Base-by-base conservation (phyloP, 164 flowering plant species). In the Brasenia schreberi region DNA sequence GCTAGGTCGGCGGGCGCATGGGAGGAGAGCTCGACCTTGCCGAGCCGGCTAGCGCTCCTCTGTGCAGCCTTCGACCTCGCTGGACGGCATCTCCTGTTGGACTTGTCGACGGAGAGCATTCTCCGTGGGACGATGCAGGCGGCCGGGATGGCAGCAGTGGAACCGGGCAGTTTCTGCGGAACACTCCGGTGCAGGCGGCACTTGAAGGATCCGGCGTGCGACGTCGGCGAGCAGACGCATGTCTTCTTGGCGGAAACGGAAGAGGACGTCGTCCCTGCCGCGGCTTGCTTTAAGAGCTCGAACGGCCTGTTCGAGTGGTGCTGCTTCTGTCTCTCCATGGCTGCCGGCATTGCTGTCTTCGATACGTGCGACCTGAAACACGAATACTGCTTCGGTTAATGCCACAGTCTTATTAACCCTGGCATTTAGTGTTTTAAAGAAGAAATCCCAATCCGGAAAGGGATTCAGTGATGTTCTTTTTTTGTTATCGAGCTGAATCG, bases 191-290 rank as follows among this genome's bases (percentile, higher is more conserved):
- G 63, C 19, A 18, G 18, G 27, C 19, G 19, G 63, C 63, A 61
- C 9, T 23, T 18, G 33, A 61, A 61, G 63, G 63, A 61, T 12
- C 63, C 23, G 10, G 33, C n/a, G 33, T 61, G 63, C 17, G 63
- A 18, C 63, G 63, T 61, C 9, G 63, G 63, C 19, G 63, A 1
- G 18, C 63, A 61, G 63, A 61, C 18, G 63, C 63, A 61, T 9
- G 63, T n/a, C 18, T 61, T 11, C 63, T 61, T 61, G 10, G 56
- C 56, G 56, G 56, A 5, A 9, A 9, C 14, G 56, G 56, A 14
- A 4, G 16, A 14, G 56, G 56, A 14, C 56, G 56, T 9, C 56
- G 56, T 14, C 16, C 5, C 56, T 49, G 56, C 56, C 56, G 10
- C 9, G 11, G 12, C 53, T 49, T 49, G 56, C 56, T 49, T 49